Evolutionary conservation across 2,329 filamentous ascomycete genomes (phyloP), one percentile per base, ranked within the genome.

Genomic region (Trichoderma afroharzianum): DNA sequence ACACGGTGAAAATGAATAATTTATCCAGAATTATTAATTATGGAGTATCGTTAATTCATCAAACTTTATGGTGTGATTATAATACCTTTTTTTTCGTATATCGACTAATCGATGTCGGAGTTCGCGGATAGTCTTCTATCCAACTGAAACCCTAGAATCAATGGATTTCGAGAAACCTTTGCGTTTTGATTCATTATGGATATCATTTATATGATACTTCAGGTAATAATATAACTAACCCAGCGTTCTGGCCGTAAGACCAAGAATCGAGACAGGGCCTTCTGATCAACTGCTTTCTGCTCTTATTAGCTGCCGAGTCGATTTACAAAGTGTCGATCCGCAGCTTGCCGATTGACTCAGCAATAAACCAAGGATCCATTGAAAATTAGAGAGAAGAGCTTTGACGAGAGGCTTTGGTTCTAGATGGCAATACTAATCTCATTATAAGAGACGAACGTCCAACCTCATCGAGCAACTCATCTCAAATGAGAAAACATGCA

Each of bases 131-230:
- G 1, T 0, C 15, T 4, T 39, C 36, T 39, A 8, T 39, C 36
- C 6, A 39, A 1, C 15, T 39, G 6, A 39, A 39, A 18, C 36
- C 18, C 36, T 8, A 39, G 15, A 43, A 15, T 18, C 6, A 43
- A 8, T 3, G 6, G 0, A 18, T 18, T 39, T 43, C 36, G 36
- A 43, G 36, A 18, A 43, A 18, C 4, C 15, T 18, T 43, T 15
- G 15, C 9, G 1, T 3, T 43, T 1, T 8, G 8, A 18, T 8
- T 43, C 0, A 9, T 4, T n/a, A 43, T 4, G 36, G 1, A 4
- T 43, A 43, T 2, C 1, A 18, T n/a, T 43, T 43, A 4, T 9
- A n/a, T 43, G 15, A 9, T 0, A 18, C 3, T n/a, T 18, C 3
- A 3, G 15, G 36, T 43, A 18, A 39, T 39, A 7, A 8, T 18